Base-by-base conservation (phyloP, 148 eudicot species). In the Nepenthes mirabilis region DNA sequence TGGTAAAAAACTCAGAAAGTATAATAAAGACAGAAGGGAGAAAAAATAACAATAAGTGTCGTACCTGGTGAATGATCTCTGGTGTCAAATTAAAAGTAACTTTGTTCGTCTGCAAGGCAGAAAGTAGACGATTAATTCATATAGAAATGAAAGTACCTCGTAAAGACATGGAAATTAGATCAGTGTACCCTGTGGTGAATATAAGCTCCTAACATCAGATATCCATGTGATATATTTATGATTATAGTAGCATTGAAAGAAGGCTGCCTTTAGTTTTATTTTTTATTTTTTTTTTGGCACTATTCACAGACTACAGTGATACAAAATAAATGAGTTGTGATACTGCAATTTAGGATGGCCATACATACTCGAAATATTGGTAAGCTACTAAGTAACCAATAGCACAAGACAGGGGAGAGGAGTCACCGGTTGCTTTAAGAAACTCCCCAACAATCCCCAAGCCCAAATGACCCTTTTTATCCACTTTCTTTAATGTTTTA, bases 1-100 rank as follows among this genome's bases (percentile, higher is more conserved):
- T 23, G 23, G 0, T 23, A 23, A 23, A 23, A 23, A 23, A 23
- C 23, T 23, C 23, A 23, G 23, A 23, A 23, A 23, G 23, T 0
- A 23, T 0, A 23, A 23, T 23, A 23, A 23, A 23, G 23, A 23
- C 23, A 23, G 23, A 23, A 23, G 23, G 23, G 23, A 23, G 23
- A 23, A 23, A 23, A 34, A 32, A 43, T 33, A 34, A 14, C 55
- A 11, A 9, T 23, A 71, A 37, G 13, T 51, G 62, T 9, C 48
- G 47, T 79, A 84, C 98, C 98, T 93, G 98, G 71, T 82, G 96
- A 74, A 93, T 88, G 68, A 93, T 83, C 76, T 93, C 98, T 32
- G 94, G 95, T 10, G 98, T 83, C 86, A 93, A 74, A 76, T 73
- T 85, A 71, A 83, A 88, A 10, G 94, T 93, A 56, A 93, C 98